Evolutionary conservation across 495 filamentous ascomycete species (phyloP), one percentile per base, ranked within the genome.

Genomic region (Aspergillus wentii): DNA sequence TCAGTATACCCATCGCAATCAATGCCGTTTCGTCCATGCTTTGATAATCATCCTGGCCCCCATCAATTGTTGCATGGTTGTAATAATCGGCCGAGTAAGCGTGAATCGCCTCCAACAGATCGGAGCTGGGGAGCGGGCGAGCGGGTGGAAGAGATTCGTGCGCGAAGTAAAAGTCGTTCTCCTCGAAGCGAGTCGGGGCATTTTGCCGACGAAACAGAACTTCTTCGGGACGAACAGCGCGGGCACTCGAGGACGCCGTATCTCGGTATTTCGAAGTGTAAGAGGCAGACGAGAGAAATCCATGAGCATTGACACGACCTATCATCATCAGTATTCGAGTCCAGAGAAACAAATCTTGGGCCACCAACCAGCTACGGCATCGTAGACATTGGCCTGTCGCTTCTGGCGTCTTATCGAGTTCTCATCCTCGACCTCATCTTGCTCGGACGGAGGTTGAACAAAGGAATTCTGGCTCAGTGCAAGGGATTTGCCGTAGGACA

Each of bases 11-110:
- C 59, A 94, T 64, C 1, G 85, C 85, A 40, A 95, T 64, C 35
- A 95, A 56, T 1, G 88, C 87, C 7, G 85, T 91, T 61, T 88
- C 89, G 51, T 95, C 85, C 77, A 95, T 75, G 44, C 78, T 87
- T 18, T 71, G 63, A 54, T 79, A 78, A 37, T 80, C 73, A 28
- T 71, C 47, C 15, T 51, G 43, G 4, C 58, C 65, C 6, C 48
- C 49, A 22, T 66, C 56, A 5, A 41, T 39, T 4, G 48, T 57
- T 23, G 48, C 57, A 40, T 46, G 62, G 41, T 56, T 68, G 64
- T 91, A 94, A 56, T 79, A 89, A 46, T 83, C 78, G 18, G 83
- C 75, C 1, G 79, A 62, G 54, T 94, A 94, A 15, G 67, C 59
- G 57, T 94, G 89, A 7, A 92, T 61, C 0, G 79, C 71, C 49